Evolutionary conservation across 352 stramenopile genomes (phyloP).

Genomic region (Phytophthora macrochlamydospora): DNA sequence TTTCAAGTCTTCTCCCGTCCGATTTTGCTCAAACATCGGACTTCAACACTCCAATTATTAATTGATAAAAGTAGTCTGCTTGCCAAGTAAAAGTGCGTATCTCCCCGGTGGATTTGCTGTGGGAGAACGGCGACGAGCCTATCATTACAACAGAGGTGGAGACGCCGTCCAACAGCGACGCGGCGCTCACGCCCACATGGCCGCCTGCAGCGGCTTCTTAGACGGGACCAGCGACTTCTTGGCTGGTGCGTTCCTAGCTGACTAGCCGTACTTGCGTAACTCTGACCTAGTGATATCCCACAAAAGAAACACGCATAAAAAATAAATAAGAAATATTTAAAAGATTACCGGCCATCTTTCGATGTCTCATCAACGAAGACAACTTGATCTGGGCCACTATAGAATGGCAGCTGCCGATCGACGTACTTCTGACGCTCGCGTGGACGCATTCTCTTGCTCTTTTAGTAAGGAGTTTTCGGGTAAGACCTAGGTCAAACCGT

Average conservation of each 20-base stretch:
- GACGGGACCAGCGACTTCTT: too few species aligned
- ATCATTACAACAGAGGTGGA: too few species aligned
- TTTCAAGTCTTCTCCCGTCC: too few species aligned
- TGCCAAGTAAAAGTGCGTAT: too few species aligned
- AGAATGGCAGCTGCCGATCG: constrained; percentile 10
- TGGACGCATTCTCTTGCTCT: constrained; percentile 7
- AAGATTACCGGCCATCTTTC: constrained; percentile 6
- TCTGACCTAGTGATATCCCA: neutral
- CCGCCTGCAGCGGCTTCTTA: too few species aligned
- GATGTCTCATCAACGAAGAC: constrained; percentile 26
- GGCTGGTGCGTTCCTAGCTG: constrained; percentile 7
- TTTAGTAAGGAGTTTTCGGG: constrained; percentile 16
- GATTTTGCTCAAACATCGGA: too few species aligned
- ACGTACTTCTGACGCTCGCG: neutral
- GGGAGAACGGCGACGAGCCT: too few species aligned
- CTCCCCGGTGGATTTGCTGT: too few species aligned
- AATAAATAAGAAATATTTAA: neutral
- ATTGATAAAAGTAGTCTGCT: too few species aligned
- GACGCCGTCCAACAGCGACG: too few species aligned
- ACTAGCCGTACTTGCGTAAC: constrained; percentile 19
- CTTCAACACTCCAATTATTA: too few species aligned
- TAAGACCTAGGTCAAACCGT: constrained; percentile 13
- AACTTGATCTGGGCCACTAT: constrained; percentile 15
- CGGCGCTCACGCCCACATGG: too few species aligned
- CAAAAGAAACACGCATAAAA: neutral